Conservation (phyloP, 2,329 filamentous ascomycete species). For the Chlorencoelia australis region DNA sequence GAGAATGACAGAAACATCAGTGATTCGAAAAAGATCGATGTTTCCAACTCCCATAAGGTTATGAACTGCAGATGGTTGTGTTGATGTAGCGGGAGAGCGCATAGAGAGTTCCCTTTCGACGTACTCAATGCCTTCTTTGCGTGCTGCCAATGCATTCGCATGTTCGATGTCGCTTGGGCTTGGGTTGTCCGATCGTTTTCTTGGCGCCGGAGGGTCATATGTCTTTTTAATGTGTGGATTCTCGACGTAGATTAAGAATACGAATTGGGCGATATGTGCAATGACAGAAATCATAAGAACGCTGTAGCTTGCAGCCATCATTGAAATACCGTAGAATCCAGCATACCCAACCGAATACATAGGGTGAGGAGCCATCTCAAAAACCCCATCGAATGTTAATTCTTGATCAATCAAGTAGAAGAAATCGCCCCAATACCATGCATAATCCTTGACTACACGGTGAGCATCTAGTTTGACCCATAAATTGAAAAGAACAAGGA, state of each 20-base stretch:
- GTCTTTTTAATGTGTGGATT: slow-evolving; percentile 97
- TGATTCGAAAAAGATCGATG: slow-evolving; percentile 78
- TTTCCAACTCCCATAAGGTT: slow-evolving; percentile 75
- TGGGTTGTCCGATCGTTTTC: slow-evolving; percentile 32
- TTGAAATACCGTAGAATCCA: slow-evolving; percentile 94
- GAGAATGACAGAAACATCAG: slow-evolving; percentile 72
- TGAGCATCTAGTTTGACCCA: slow-evolving; percentile 99
- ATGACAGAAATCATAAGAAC: slow-evolving; percentile 94
- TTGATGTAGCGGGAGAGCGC: slow-evolving; percentile 28
- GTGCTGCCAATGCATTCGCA: slow-evolving; percentile 26
- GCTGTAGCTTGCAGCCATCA: slow-evolving; percentile 96
- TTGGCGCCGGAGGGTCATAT: slow-evolving; percentile 83
- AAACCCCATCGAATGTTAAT: slow-evolving; percentile 95
- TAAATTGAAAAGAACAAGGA: slow-evolving; percentile 83
- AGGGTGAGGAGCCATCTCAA: slow-evolving; percentile 96
- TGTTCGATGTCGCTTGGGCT: slow-evolving; percentile 26
- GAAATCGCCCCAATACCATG: slow-evolving; percentile 99
- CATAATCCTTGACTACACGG: slow-evolving; percentile 95
- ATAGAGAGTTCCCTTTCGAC: slow-evolving; percentile 7
- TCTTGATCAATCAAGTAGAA: slow-evolving; percentile 98
- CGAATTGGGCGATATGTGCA: slow-evolving; percentile 88
- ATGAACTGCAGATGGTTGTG: slow-evolving; percentile 61
- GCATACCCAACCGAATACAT: slow-evolving; percentile 99
- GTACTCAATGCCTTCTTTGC: slow-evolving; percentile 28
- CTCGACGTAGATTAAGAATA: slow-evolving; percentile 84